Conservation (phyloP, 2,329 filamentous ascomycete species). For the Chrysosporium queenslandicum region DNA sequence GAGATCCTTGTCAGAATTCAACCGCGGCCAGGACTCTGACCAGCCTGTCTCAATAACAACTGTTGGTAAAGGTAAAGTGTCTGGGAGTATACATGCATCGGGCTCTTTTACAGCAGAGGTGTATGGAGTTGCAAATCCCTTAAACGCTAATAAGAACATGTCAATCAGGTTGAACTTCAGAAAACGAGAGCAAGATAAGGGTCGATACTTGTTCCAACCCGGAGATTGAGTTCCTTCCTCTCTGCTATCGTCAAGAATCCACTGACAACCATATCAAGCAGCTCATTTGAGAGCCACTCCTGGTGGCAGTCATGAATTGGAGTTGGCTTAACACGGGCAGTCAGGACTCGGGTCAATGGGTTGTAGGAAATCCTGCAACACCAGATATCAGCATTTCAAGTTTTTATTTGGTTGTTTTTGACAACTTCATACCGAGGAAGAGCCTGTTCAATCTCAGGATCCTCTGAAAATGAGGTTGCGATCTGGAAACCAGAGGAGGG, state of each 20-base stretch:
- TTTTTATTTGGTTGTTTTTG: slow-evolving; percentile 3
- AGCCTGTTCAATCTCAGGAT: slow-evolving; percentile 10
- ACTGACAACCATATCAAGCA: not conserved
- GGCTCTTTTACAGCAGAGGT: slow-evolving; percentile 10
- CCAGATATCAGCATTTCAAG: not conserved
- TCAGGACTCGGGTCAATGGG: slow-evolving; percentile 6
- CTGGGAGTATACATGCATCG: slow-evolving; percentile 8
- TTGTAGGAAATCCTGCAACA: slow-evolving; percentile 10
- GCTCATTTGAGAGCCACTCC: slow-evolving; percentile 1
- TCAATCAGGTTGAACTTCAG: not conserved
- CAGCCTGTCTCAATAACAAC: slow-evolving; percentile 12
- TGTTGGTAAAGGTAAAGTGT: slow-evolving; percentile 7
- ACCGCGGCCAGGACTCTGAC: slow-evolving; percentile 10
- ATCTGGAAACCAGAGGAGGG: slow-evolving; percentile 6
- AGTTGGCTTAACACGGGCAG: slow-evolving; percentile 3
- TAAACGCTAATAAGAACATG: not conserved
- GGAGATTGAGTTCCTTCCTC: not conserved
- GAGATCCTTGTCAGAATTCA: slow-evolving; percentile 8
- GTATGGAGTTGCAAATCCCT: not conserved
- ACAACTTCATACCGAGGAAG: slow-evolving; percentile 6
- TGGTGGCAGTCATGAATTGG: not conserved
- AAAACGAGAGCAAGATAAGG: not conserved
- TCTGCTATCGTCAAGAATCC: not conserved
- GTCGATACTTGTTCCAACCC: not conserved
- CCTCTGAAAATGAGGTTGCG: slow-evolving; percentile 9